These are phyloP conservation scores for Chaetomium olivaceum DNA, from an alignment of 2,329 filamentous ascomycete species.

Conservation along the genomic window DNA sequence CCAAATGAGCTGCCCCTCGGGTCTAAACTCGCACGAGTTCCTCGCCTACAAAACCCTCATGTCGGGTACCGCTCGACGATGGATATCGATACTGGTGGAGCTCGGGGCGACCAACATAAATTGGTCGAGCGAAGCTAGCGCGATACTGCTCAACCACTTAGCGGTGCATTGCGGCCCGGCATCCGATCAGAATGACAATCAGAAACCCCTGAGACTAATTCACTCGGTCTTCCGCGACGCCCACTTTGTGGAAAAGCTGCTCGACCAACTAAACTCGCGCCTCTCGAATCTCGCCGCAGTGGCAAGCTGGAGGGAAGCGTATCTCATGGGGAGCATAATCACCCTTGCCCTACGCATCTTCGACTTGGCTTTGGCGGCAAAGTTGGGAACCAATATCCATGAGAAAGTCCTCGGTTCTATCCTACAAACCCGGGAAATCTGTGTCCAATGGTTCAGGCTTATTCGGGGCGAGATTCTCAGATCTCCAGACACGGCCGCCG, in stretches of 20 bases:
- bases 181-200: background rate
- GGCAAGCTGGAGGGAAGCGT: background rate
- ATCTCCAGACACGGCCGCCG: background rate
- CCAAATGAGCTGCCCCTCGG: background rate
- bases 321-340: background rate
- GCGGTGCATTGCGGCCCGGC: background rate
- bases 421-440: background rate
- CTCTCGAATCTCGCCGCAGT: background rate
- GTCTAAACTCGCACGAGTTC: background rate
- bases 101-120: conserved; percentile 56
- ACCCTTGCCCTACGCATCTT: background rate
- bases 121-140: conserved; percentile 56
- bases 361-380: background rate
- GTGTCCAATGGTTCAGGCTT: background rate
- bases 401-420: background rate
- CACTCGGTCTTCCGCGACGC: background rate
- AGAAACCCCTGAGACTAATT: background rate
- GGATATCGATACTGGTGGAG: conserved; percentile 22
- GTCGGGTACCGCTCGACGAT: background rate
- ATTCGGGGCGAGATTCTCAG: background rate
- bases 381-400: background rate
- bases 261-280: background rate
- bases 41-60: background rate
- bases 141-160: conserved; percentile 27
- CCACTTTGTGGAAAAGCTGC: background rate